A percentile compares a stretch with the other conserved stretches of the same genome.
Conservation (phyloP, 1,139 yeast genomes). For the Suhomyces bribrorum region DNA sequence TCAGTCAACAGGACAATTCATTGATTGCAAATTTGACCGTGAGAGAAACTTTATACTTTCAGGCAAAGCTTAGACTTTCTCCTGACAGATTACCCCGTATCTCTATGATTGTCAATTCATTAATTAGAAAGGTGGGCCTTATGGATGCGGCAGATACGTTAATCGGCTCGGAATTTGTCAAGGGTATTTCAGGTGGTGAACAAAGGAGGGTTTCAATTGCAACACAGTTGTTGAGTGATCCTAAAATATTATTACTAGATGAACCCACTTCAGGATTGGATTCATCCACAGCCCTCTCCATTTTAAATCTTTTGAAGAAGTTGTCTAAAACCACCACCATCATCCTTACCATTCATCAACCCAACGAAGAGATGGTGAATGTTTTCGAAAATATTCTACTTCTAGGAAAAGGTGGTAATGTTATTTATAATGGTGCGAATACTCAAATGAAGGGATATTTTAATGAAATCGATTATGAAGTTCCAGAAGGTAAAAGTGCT, state of each 20-base stretch:
- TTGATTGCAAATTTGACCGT: slow-evolving; percentile 72
- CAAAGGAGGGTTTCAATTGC: slow-evolving; percentile 83
- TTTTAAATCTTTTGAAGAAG: slow-evolving; percentile 58
- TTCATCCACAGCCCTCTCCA: slow-evolving; percentile 73
- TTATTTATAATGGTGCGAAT: slow-evolving; percentile 59
- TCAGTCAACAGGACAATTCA: slow-evolving; percentile 77
- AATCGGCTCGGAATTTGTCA: slow-evolving; percentile 69
- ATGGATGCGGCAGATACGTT: slow-evolving; percentile 76
- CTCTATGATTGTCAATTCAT: slow-evolving; percentile 45
- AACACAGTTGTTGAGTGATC: slow-evolving; percentile 69
- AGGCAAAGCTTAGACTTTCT: slow-evolving; percentile 66
- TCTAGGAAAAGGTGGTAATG: slow-evolving; percentile 71
- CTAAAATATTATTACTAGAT: slow-evolving; percentile 71
- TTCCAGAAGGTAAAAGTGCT: slow-evolving; percentile 62
- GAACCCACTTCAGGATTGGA: slow-evolving; percentile 92
- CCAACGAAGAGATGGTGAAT: slow-evolving; percentile 63
- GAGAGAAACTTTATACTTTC: slow-evolving; percentile 69
- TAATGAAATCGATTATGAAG: slow-evolving; percentile 45
- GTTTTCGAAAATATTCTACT: slow-evolving; percentile 67
- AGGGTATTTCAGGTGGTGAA: slow-evolving; percentile 88
- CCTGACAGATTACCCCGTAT: slow-evolving; percentile 33
- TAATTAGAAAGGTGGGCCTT: slow-evolving; percentile 69
- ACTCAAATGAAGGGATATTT: slow-evolving; percentile 48
- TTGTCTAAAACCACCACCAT: slow-evolving; percentile 68
- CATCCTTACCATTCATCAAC: slow-evolving; percentile 83